Conservation (phyloP, 2,329 filamentous ascomycete genomes). For the Monosporascus sp. region DNA sequence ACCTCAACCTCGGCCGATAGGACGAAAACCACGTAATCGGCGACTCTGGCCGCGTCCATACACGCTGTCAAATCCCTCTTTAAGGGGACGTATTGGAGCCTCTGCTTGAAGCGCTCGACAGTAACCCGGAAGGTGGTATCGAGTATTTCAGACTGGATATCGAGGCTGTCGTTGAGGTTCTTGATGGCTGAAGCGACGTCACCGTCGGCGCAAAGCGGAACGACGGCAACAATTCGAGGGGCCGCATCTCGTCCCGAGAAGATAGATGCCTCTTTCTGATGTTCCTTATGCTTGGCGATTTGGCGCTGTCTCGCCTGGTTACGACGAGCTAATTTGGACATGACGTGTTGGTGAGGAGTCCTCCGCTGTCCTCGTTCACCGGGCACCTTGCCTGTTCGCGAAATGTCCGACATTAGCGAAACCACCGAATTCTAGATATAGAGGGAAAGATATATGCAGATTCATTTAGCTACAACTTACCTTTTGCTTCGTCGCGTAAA, state of each 20-base stretch:
- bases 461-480: conserved; percentile 36
- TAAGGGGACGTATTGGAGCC: conserved; percentile 75
- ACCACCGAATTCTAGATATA: too few species aligned
- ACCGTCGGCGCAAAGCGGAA: conserved; percentile 73
- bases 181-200: conserved; percentile 63
- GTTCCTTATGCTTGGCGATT: conserved; percentile 75
- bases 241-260: conserved; percentile 86
- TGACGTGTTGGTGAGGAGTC: conserved; percentile 91
- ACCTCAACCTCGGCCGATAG: conserved; percentile 80
- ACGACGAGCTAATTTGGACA: conserved; percentile 93
- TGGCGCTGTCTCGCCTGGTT: conserved; percentile 94
- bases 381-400: conserved; percentile 67
- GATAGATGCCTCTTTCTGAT: conserved; percentile 70
- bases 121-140: conserved; percentile 59
- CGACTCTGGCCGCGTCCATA: conserved; percentile 78
- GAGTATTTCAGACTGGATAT: conserved; percentile 63
- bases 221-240: conserved; percentile 79
- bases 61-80: conserved; percentile 69
- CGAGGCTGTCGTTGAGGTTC: conserved; percentile 71
- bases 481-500: conserved; percentile 80
- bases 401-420: too few species aligned
- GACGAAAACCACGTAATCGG: conserved; percentile 86
- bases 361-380: conserved; percentile 71
- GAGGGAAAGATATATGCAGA: too few species aligned
- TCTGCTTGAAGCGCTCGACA: conserved; percentile 92